phyloP scores from a whole-genome alignment of 176 grass and related monocot genomes.

The Eremochloa ophiuroides region DNA sequence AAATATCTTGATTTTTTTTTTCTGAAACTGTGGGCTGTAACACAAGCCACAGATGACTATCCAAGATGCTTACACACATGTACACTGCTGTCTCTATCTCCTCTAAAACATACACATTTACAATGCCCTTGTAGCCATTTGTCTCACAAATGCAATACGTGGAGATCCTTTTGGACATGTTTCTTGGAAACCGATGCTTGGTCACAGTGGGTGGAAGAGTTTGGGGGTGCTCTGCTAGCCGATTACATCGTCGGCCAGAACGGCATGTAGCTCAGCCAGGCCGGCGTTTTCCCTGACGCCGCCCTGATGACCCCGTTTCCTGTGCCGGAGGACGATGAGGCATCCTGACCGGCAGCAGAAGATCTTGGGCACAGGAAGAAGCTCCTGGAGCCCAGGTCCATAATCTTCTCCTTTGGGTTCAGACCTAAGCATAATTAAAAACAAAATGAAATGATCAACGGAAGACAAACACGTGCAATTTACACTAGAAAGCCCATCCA shows the following conservation, averaged over 20 bases:
- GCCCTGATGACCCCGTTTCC: conserved; percentile 2
- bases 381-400: conserved; percentile 79
- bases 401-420: conserved; percentile 59
- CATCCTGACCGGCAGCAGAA: background rate
- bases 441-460: background rate
- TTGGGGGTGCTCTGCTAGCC: background rate
- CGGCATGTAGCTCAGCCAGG: conserved; percentile 47
- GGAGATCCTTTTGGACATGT: background rate
- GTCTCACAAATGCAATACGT: background rate
- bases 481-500: background rate
- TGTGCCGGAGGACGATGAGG: conserved; percentile 31
- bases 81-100: background rate
- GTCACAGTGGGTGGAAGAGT: background rate
- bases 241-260: conserved; percentile 48
- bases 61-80: background rate
- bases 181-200: background rate
- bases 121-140: background rate
- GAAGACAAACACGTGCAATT: background rate
- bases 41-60: background rate
- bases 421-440: conserved; percentile 39
- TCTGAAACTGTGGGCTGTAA: background rate
- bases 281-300: background rate
- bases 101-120: background rate
- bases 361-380: conserved; percentile 87
- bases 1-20: background rate